A percentile compares a stretch with the other conserved stretches of the same genome.
These are phyloP conservation scores for Mycena sp. DNA, from an alignment of 1,284 basidiomycete species.

Conservation along the genomic window DNA sequence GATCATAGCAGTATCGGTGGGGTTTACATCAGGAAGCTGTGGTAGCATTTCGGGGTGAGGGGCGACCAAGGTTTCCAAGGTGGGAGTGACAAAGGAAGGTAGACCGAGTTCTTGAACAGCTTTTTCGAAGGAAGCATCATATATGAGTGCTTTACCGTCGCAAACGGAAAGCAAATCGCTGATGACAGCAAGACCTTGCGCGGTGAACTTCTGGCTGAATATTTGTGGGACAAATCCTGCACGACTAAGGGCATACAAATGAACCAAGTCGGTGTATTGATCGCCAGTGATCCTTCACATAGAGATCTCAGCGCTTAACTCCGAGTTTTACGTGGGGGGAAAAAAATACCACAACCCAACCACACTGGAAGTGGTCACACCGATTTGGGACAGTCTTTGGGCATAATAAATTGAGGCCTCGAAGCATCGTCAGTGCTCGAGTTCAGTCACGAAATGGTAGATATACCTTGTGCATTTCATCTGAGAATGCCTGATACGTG, in stretches of 20 bases:
- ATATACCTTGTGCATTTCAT: not conserved
- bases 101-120: conserved; percentile 9
- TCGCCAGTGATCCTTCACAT: conserved; percentile 37
- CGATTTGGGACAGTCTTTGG: conserved; percentile 6
- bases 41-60: conserved; percentile 3
- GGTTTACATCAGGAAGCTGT: conserved; percentile 20
- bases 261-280: conserved; percentile 35
- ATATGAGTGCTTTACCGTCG: conserved; percentile 34
- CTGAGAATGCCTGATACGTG: not conserved
- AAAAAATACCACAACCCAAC: conserved; percentile 25
- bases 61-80: not conserved
- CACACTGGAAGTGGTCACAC: conserved; percentile 15
- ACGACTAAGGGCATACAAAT: conserved; percentile 35
- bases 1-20: conserved; percentile 40
- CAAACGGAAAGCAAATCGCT: conserved; percentile 32
- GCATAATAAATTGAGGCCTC: no score
- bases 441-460: not conserved
- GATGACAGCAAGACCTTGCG: conserved; percentile 22
- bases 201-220: conserved; percentile 33
- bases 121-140: conserved; percentile 28
- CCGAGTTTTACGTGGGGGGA: not conserved
- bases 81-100: conserved; percentile 16
- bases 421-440: no score
- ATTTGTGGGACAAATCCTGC: conserved; percentile 42
- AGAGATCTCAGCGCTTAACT: not conserved